Base-by-base conservation (phyloP, 331 rosid genomes). In the Malus hybrid region DNA sequence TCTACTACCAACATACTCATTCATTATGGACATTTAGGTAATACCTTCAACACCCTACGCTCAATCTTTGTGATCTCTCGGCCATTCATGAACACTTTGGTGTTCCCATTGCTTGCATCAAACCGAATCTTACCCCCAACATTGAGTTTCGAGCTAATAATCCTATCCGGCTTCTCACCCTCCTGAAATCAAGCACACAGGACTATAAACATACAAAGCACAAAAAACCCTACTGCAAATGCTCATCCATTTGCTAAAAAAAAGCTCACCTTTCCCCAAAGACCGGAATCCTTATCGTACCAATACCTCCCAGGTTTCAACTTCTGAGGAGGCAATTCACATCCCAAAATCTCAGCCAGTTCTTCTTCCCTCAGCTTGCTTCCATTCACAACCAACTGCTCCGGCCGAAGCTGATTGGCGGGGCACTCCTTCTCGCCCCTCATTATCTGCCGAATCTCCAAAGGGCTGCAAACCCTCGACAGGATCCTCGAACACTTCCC, bases 201-300 rank as follows among this genome's bases (percentile, higher is more conserved):
- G 7, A 22, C 27, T 46, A 44, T 18, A 22, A 74, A 71, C 33
- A 52, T 50, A 55, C 56, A 28, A 32, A 24, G 61, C 65, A 32
- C 32, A 71, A 65, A 57, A 78, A 18, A 73, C n/a, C 16, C 42
- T 12, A 29, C 24, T 42, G 57, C 31, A 3, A 22, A 68, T 18
- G 32, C 8, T 80, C 31, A 63, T 34, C 64, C 70, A 63, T 64
- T 76, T 9, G 56, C 16, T 1, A 24, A 24, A 70, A 16, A 15
- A 24, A 9, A 61, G 6, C 70, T 82, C 86, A 93, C 97, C 96
- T 93, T 87, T 75, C 98, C 98, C 98, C 98, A 90, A 50, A 90
- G 78, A 65, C 98, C 98, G 10, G 98, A 90, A 75, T 93, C 98
- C 83, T 93, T 93, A 81, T 93, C 98, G 77, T 93, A 93, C 98